Conservation (phyloP, 495 filamentous ascomycete genomes). For the Podospora bellae-mahoneyi region DNA sequence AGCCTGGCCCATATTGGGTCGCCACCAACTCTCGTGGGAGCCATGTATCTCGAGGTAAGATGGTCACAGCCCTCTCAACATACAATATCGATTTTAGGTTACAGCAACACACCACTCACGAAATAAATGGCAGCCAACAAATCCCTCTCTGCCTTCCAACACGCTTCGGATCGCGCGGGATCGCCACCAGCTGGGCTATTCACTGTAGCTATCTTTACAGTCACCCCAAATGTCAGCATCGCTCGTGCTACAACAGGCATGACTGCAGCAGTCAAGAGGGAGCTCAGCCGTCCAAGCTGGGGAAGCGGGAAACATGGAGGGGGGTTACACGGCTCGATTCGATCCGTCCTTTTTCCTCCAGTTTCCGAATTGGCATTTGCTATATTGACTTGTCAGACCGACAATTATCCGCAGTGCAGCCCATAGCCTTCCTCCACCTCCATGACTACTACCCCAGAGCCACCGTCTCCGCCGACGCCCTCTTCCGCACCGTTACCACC, state of each 20-base stretch:
- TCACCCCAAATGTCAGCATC: not conserved
- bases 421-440: constrained; percentile 5
- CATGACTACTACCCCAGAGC: constrained; percentile 11
- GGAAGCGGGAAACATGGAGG: not conserved
- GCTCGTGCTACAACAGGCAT: not conserved
- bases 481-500: constrained; percentile 21
- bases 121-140: not conserved
- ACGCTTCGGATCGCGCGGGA: not conserved
- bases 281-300: not conserved
- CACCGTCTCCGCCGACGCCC: constrained; percentile 16
- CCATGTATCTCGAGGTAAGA: not conserved
- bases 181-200: not conserved
- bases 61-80: not conserved
- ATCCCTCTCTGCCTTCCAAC: not conserved
- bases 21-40: not conserved
- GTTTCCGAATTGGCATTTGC: constrained; percentile 28
- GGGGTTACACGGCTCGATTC: constrained; percentile 33
- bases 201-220: not conserved
- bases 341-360: constrained; percentile 26
- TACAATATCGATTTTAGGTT: not conserved
- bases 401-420: constrained; percentile 27
- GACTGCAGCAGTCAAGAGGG: not conserved
- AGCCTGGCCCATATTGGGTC: constrained; percentile 1
- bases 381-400: constrained; percentile 25
- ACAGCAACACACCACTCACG: not conserved